Conservation (phyloP, 805 yeast species). For the Lipomyces orientalis region DNA sequence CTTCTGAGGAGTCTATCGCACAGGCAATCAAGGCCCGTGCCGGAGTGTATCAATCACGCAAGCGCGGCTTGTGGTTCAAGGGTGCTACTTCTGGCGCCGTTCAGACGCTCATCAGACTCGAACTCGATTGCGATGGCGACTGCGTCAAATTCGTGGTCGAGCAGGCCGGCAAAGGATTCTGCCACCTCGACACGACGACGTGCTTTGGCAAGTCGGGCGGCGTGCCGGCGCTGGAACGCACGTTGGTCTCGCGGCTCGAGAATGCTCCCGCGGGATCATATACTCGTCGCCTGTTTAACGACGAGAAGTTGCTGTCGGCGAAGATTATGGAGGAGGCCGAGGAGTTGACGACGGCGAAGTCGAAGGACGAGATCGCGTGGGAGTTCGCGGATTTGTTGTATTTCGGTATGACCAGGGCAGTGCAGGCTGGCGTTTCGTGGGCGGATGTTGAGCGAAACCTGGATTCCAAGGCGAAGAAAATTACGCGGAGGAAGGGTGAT, state of each 20-base stretch:
- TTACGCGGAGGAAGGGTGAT: slow-evolving; percentile 93
- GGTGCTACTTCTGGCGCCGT: slow-evolving; percentile 97
- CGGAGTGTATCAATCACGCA: slow-evolving; percentile 93
- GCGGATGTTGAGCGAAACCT: slow-evolving; percentile 83
- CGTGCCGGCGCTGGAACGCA: slow-evolving; percentile 66
- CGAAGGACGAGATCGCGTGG: slow-evolving; percentile 80
- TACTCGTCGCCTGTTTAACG: slow-evolving; percentile 84
- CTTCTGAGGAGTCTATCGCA: slow-evolving; percentile 78
- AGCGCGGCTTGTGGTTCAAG: slow-evolving; percentile 91
- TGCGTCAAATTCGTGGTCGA: slow-evolving; percentile 85
- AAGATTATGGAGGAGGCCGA: slow-evolving; percentile 96
- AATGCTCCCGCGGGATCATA: slow-evolving; percentile 93
- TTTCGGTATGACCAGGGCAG: slow-evolving; percentile 68
- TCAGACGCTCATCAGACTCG: slow-evolving; percentile 70
- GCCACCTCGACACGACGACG: slow-evolving; percentile 80
- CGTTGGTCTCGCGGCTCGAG: slow-evolving; percentile 63
- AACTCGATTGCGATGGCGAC: slow-evolving; percentile 90
- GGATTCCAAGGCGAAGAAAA: slow-evolving; percentile 81
- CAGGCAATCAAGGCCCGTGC: slow-evolving; percentile 80
- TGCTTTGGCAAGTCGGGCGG: slow-evolving; percentile 83
- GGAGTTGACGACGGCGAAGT: slow-evolving; percentile 84
- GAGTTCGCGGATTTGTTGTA: slow-evolving; percentile 92
- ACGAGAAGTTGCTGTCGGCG: slow-evolving; percentile 74
- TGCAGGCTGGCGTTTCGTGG: slow-evolving; percentile 77
- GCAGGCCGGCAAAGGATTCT: slow-evolving; percentile 87